Percentiles rank a stretch among this genome's conserved stretches.
Conservation (phyloP, 441 rosid species). For the Aquilaria agallochum region DNA sequence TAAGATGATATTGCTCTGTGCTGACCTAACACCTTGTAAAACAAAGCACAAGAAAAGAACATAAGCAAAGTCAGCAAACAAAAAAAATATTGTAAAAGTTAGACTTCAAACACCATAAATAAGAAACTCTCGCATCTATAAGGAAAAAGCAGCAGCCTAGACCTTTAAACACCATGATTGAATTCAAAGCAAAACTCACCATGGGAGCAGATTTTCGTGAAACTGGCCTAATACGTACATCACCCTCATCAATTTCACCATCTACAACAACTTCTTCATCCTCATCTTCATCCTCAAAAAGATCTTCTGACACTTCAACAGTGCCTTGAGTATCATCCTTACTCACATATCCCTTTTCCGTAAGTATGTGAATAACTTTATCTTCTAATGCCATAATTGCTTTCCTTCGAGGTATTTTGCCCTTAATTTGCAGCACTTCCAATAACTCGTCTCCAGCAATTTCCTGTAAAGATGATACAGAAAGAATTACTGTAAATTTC, state of each 20-base stretch:
- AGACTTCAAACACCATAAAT: no score
- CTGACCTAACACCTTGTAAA: no score
- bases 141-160: background rate
- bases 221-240: slow-evolving; percentile 89
- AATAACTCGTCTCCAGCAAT: slow-evolving; percentile 81
- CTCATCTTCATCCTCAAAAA: slow-evolving; percentile 90
- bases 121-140: background rate
- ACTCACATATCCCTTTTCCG: slow-evolving; percentile 87
- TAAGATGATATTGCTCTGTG: no score
- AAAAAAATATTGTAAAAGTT: no score
- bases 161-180: background rate
- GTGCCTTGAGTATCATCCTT: slow-evolving; percentile 48
- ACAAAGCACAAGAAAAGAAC: no score
- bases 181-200: slow-evolving; percentile 36
- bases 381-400: slow-evolving; percentile 85
- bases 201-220: slow-evolving; percentile 62
- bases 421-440: slow-evolving; percentile 72
- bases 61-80: no score
- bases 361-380: slow-evolving; percentile 64
- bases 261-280: slow-evolving; percentile 98
- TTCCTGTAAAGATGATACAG: slow-evolving; percentile 40
- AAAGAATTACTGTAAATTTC: no score
- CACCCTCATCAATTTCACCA: slow-evolving; percentile 99
- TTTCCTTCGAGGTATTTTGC: slow-evolving; percentile 88
- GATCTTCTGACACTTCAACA: slow-evolving; percentile 56